phyloP scores from a whole-genome alignment of 257 asterid genomes.

The Capsicum chinense region DNA sequence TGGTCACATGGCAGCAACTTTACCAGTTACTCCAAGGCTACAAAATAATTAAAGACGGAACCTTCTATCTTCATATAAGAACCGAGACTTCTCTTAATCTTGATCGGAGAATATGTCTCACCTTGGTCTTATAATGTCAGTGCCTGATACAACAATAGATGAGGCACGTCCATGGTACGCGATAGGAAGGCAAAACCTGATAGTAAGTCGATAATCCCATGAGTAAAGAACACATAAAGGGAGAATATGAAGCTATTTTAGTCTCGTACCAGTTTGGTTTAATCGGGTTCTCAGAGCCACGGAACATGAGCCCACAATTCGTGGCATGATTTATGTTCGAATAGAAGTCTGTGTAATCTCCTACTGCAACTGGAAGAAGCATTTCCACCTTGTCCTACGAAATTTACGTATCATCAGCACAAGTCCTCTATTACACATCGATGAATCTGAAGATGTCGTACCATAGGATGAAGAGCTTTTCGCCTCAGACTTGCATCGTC shows the following conservation, averaged over 20 bases:
- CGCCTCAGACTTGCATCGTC: slow-evolving; percentile 67
- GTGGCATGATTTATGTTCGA: slow-evolving; percentile 83
- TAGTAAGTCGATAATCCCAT: slow-evolving; percentile 3
- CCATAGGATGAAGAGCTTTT: slow-evolving; percentile 76
- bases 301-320: slow-evolving; percentile 86
- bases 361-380: slow-evolving; percentile 87
- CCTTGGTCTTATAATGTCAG: slow-evolving; percentile 91
- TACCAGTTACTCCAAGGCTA: no score
- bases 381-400: slow-evolving; percentile 68
- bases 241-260: no score
- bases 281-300: slow-evolving; percentile 76
- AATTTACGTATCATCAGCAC: slow-evolving; percentile 21
- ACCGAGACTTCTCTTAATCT: slow-evolving; percentile 11
- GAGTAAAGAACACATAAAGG: not conserved
- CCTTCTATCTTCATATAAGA: not conserved
- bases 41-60: not conserved
- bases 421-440: not conserved
- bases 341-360: slow-evolving; percentile 93
- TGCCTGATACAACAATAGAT: slow-evolving; percentile 88
- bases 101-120: slow-evolving; percentile 28
- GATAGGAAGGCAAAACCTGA: slow-evolving; percentile 94
- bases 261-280: slow-evolving; percentile 74
- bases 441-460: slow-evolving; percentile 35
- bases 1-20: no score
- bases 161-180: slow-evolving; percentile 99